Percentiles rank a stretch among this genome's conserved stretches.
Evolutionary conservation across 1,284 basidiomycete species (phyloP).

Genomic region (Austroboletus niveus): DNA sequence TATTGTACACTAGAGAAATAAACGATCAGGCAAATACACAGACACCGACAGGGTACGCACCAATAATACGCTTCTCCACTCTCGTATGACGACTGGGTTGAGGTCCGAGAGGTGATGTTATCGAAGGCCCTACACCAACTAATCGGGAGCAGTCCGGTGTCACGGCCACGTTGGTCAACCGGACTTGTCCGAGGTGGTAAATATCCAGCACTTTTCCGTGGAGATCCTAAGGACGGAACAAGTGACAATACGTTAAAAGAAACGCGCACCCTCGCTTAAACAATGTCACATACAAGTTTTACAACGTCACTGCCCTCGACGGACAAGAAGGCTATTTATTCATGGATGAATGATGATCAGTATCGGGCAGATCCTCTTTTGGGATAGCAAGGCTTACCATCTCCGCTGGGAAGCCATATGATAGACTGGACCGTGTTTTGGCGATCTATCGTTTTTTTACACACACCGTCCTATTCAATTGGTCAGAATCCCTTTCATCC

Average conservation of each 20-base stretch:
- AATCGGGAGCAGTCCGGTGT: constrained; percentile 65
- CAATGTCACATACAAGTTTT: constrained; percentile 40
- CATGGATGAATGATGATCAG: constrained; percentile 10
- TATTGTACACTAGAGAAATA: constrained; percentile 60
- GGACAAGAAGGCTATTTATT: constrained; percentile 49
- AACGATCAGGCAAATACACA: neutral
- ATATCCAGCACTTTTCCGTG: constrained; percentile 57
- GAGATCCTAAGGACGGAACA: constrained; percentile 42
- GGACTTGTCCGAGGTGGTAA: constrained; percentile 65
- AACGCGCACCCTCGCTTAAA: constrained; percentile 5
- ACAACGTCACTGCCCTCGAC: constrained; percentile 52
- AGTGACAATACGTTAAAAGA: constrained; percentile 15
- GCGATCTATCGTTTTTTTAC: constrained; percentile 68
- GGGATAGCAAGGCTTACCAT: constrained; percentile 41
- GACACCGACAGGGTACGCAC: constrained; percentile 38
- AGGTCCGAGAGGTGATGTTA: constrained; percentile 59
- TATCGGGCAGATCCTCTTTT: constrained; percentile 7
- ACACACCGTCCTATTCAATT: constrained; percentile 61
- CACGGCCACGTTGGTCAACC: constrained; percentile 70
- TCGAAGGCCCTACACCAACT: constrained; percentile 68
- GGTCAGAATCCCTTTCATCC: constrained; percentile 10
- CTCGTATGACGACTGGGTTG: constrained; percentile 67
- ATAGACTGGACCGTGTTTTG: constrained; percentile 61
- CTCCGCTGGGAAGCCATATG: constrained; percentile 67
- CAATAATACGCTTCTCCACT: constrained; percentile 74